These are phyloP conservation scores for Incumbomyces delicatus DNA, from an alignment of 2,329 filamentous ascomycete genomes.

Conservation along the genomic window DNA sequence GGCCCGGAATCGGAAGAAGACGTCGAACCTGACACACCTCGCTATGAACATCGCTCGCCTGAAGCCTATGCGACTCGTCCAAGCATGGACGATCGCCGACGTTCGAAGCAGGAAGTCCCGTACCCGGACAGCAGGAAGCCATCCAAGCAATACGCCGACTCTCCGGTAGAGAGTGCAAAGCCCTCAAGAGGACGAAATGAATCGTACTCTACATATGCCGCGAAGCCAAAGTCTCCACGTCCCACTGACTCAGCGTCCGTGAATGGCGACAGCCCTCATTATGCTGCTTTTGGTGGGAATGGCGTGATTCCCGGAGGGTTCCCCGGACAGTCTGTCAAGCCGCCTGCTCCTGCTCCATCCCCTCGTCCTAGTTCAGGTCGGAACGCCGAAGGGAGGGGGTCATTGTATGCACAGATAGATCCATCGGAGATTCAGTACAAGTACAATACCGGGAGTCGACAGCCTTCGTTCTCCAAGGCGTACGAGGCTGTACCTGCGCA, in stretches of 20 bases:
- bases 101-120: not conserved
- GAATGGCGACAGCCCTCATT: not conserved
- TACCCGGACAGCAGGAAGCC: constrained; percentile 1
- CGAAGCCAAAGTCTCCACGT: constrained; percentile 1
- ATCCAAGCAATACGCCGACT: not conserved
- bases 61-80: not conserved
- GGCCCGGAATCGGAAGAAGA: constrained; percentile 5
- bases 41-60: constrained; percentile 1
- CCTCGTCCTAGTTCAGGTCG: constrained; percentile 16
- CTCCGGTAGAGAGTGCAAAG: not conserved
- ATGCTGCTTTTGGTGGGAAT: constrained; percentile 3
- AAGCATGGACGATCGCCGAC: constrained; percentile 3
- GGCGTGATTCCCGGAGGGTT: constrained; percentile 1
- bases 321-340: constrained; percentile 24
- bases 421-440: constrained; percentile 27
- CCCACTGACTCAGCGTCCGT: not conserved
- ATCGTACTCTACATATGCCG: not conserved
- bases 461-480: constrained; percentile 9
- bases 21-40: not conserved
- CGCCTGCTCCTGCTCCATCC: constrained; percentile 22
- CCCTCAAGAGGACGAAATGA: not conserved
- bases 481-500: constrained; percentile 12
- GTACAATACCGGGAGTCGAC: constrained; percentile 21
- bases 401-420: constrained; percentile 23
- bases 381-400: constrained; percentile 26